Evolutionary conservation across 1,284 basidiomycete genomes (phyloP).

Genomic region (Sporisorium reilianum): DNA sequence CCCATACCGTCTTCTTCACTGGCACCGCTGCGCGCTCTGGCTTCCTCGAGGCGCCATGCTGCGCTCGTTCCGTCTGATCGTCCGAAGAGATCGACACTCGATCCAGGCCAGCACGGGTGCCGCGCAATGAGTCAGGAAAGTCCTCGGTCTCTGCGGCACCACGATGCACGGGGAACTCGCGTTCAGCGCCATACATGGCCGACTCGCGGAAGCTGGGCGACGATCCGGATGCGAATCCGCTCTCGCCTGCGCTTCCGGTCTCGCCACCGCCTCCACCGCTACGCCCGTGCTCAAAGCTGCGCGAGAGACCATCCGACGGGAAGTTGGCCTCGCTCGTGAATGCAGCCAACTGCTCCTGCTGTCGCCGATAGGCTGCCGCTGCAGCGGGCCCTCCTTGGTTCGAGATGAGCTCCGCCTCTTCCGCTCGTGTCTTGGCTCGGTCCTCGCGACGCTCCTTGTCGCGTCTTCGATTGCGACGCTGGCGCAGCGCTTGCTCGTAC

Average conservation of each 20-base stretch:
- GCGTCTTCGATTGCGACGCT: conserved; percentile 52
- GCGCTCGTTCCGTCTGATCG: conserved; percentile 27
- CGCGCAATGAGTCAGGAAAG: conserved; percentile 55
- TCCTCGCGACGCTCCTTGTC: conserved; percentile 64
- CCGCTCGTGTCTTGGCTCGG: conserved; percentile 58
- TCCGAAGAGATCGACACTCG: conserved; percentile 40
- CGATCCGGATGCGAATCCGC: conserved; percentile 13
- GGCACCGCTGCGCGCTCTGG: conserved; percentile 6
- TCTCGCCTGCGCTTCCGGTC: conserved; percentile 15
- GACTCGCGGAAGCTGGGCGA: conserved; percentile 64
- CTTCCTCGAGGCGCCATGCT: conserved; percentile 1
- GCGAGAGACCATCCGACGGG: conserved; percentile 47
- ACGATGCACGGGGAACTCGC: conserved; percentile 63
- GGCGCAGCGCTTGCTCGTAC: conserved; percentile 60
- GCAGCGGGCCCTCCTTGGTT: conserved; percentile 39
- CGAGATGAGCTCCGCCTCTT: conserved; percentile 52
- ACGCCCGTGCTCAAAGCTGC: conserved; percentile 40
- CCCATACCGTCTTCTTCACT: conserved; percentile 65
- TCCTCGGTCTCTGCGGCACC: conserved; percentile 51
- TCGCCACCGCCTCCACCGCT: conserved; percentile 3
- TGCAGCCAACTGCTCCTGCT: conserved; percentile 43
- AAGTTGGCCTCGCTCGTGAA: conserved; percentile 46
- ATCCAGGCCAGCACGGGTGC: conserved; percentile 26
- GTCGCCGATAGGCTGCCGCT: conserved; percentile 43
- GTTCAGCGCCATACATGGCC: conserved; percentile 64